A percentile compares a stretch with the other conserved stretches of the same genome.
Conservation (phyloP, 1,284 basidiomycete genomes). For the Ustilago crameri region DNA sequence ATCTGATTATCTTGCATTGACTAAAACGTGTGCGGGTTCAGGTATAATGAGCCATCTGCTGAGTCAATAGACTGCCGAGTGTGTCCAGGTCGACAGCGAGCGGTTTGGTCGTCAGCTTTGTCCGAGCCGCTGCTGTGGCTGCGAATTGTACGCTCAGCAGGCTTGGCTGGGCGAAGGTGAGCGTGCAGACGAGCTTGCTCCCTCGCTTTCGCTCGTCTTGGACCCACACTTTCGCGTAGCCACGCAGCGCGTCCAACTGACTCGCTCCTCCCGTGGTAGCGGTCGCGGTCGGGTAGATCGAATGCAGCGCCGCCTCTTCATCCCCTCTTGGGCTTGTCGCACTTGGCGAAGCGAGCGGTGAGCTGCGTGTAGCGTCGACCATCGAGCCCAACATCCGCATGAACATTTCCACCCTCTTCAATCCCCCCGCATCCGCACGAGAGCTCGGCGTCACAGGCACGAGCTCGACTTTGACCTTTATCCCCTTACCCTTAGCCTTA, state of each 20-base stretch:
- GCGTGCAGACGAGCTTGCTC: constrained; percentile 9
- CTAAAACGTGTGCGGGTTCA: background rate
- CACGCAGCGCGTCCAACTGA: background rate
- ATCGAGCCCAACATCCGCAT: background rate
- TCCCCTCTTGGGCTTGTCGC: too few species aligned
- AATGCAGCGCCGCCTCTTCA: too few species aligned
- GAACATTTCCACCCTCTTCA: background rate
- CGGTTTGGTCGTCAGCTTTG: constrained; percentile 20
- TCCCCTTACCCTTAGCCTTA: background rate
- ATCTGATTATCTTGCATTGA: background rate
- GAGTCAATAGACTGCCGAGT: constrained; percentile 1
- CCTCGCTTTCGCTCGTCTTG: background rate
- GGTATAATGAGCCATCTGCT: constrained; percentile 7
- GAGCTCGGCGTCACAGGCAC: constrained; percentile 5
- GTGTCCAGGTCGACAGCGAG: constrained; percentile 25
- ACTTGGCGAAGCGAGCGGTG: too few species aligned
- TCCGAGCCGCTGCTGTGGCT: background rate
- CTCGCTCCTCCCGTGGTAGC: too few species aligned
- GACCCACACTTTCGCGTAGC: constrained; percentile 15
- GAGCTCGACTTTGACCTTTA: constrained; percentile 4
- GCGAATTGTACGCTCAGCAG: constrained; percentile 28
- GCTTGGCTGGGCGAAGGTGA: constrained; percentile 24
- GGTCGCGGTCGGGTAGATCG: too few species aligned
- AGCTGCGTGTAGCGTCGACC: constrained; percentile 7
- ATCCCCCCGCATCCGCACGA: background rate